Percentiles rank a stretch among this genome's conserved stretches.
These are phyloP conservation scores for Lithocarpus polystachyus DNA, from an alignment of 306 rosid species.

Conservation along the genomic window DNA sequence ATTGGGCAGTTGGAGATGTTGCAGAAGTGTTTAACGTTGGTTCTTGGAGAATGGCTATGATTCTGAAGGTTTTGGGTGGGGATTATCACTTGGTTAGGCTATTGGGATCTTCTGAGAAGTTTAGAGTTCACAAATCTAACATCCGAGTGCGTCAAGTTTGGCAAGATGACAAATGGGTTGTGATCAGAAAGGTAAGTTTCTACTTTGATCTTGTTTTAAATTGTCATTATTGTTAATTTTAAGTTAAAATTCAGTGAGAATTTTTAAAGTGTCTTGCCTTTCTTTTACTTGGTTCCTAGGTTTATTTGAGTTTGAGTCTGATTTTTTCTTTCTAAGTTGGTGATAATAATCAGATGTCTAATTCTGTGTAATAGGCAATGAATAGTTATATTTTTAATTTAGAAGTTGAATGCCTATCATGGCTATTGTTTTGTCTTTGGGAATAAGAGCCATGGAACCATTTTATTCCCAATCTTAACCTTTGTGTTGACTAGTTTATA, in stretches of 20 bases:
- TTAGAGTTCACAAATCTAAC: conserved; percentile 38
- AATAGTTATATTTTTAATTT: neutral
- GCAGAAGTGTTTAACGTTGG: conserved; percentile 58
- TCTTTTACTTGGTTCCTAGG: neutral
- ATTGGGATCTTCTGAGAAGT: conserved; percentile 50
- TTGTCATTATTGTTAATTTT: conserved; percentile 2
- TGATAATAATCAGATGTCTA: neutral
- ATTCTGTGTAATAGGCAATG: neutral
- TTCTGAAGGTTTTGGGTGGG: conserved; percentile 33
- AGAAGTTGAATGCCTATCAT: neutral
- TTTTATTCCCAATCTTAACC: conserved; percentile 16
- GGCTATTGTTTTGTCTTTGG: neutral
- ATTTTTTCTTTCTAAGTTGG: neutral
- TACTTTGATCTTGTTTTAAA: neutral
- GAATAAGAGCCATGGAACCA: conserved; percentile 1
- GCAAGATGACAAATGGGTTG: conserved; percentile 60
- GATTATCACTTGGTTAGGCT: conserved; percentile 51
- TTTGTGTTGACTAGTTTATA: conserved; percentile 18
- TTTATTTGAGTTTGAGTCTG: neutral
- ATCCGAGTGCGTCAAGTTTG: conserved; percentile 60
- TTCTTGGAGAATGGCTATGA: conserved; percentile 66
- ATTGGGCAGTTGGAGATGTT: conserved; percentile 56
- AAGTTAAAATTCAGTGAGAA: neutral
- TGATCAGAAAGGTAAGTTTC: conserved; percentile 47
- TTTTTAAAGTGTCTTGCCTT: neutral